These are phyloP conservation scores for Zymoseptoria brevis DNA, from an alignment of 2,329 filamentous ascomycete genomes.

Conservation along the genomic window DNA sequence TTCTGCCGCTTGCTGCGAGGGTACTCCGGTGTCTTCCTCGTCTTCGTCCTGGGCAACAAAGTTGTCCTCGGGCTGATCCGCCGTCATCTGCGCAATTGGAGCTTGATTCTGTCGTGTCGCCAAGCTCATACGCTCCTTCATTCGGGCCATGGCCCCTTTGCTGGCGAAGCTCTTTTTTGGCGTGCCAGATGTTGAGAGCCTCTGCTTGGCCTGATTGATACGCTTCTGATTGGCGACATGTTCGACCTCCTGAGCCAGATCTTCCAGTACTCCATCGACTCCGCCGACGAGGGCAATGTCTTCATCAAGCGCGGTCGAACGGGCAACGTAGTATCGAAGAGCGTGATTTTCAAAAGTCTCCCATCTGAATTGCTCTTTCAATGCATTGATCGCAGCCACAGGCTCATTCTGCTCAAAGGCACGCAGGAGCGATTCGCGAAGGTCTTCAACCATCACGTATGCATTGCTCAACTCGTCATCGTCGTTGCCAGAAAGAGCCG, in stretches of 20 bases:
- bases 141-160: conserved; percentile 9
- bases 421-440: conserved; percentile 9
- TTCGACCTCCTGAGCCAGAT: conserved; percentile 26
- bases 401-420: conserved; percentile 15
- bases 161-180: conserved; percentile 14
- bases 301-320: conserved; percentile 35
- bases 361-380: conserved; percentile 46
- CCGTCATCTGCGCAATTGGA: conserved; percentile 11
- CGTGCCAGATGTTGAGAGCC: conserved; percentile 15
- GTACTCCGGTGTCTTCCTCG: not conserved
- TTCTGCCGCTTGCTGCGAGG: not conserved
- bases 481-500: conserved; percentile 3
- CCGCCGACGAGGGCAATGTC: conserved; percentile 38
- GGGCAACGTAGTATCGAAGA: conserved; percentile 18
- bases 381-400: conserved; percentile 34
- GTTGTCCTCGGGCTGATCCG: not conserved
- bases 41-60: conserved; percentile 2
- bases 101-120: conserved; percentile 7
- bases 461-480: conserved; percentile 7
- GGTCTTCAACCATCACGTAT: conserved; percentile 11
- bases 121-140: conserved; percentile 14
- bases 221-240: conserved; percentile 11
- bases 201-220: conserved; percentile 12
- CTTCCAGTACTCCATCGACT: conserved; percentile 31
- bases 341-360: conserved; percentile 36